These are phyloP conservation scores for Mortierella antarctica DNA, from an alignment of 192 early-diverging fungal genomes.

Conservation along the genomic window DNA sequence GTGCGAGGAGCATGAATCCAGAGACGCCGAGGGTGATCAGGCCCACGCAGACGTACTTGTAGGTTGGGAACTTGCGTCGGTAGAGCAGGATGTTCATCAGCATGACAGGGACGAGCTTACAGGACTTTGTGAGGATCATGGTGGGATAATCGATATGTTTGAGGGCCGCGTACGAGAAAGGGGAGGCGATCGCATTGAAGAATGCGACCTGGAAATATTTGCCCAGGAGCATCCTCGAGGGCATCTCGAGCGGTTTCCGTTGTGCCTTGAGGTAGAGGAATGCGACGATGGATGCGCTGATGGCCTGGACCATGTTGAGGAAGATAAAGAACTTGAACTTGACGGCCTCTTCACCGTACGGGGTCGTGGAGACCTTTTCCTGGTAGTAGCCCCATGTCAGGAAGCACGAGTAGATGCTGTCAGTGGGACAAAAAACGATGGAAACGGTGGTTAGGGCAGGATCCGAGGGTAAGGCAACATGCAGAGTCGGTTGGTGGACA, in stretches of 20 bases:
- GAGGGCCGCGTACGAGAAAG: conserved; percentile 93
- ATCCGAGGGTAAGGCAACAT: background rate
- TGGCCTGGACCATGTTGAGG: conserved; percentile 89
- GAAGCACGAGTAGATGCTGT: conserved; percentile 93
- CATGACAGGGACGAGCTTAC: conserved; percentile 96
- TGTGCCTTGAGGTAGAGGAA: conserved; percentile 74
- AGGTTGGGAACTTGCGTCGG: conserved; percentile 82
- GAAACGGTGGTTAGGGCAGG: background rate
- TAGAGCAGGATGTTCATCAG: conserved; percentile 96
- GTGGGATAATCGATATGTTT: conserved; percentile 98
- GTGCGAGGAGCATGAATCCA: conserved; percentile 90
- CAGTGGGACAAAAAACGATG: background rate
- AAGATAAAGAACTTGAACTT: conserved; percentile 92
- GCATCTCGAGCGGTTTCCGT: conserved; percentile 52
- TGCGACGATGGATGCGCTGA: conserved; percentile 81
- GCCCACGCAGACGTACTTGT: conserved; percentile 89
- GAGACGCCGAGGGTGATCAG: conserved; percentile 93
- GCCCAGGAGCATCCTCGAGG: conserved; percentile 58
- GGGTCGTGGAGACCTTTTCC: conserved; percentile 89
- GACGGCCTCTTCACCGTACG: conserved; percentile 75
- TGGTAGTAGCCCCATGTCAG: conserved; percentile 96
- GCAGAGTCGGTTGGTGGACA: background rate
- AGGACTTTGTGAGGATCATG: conserved; percentile 95
- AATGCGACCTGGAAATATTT: conserved; percentile 85
- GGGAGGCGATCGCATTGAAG: conserved; percentile 80